Evolutionary conservation across 345 rosid genomes (phyloP), one percentile per base, ranked within the genome.

Genomic region (Combretum micranthum): DNA sequence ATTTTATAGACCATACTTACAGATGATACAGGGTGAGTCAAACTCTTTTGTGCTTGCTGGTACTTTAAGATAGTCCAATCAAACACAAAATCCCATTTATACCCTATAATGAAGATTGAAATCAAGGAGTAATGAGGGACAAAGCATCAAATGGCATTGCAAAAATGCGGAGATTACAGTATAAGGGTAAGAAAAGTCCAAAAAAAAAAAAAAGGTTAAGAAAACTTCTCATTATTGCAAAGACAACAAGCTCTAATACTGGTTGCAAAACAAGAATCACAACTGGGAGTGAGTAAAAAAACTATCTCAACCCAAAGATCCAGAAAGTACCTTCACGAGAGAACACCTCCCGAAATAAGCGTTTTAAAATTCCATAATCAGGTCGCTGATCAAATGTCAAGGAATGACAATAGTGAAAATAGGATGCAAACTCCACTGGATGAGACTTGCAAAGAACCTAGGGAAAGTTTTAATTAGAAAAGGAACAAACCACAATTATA

Each of bases 331-430:
- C 94, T 85, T 90, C 88, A 21, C 84, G 90, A 49, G 71, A 45
- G 76, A 90, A 83, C 71, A 87, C 64, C 62, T 83, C 96, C 55
- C 84, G 83, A 63, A 90, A 90, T 19, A 87, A 77, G 49, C 91
- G 80, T 80, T 71, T 90, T 71, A 90, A 64, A 63, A 83, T 87
- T 59, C 88, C 87, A 77, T 87, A 90, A 75, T 90, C 96, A 63
- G 96, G 97, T 44, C 81, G 75, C 66, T 84, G 92, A 55, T 90
- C 93, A 68, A 90, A 90, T 37, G 77, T 80, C 65, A 85, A 59
- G 3, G 97, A 87, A 59, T 85, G 90, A 64, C 97, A 90, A 61
- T 90, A 90, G 72, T 80, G 90, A 59, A 90, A 79, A 72, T 85
- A 90, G 18, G 97, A 90, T 19, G 79, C 90, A 62, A 84, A 84